Conservation (phyloP, 2,329 filamentous ascomycete species). For the Epichloe gansuensis region DNA sequence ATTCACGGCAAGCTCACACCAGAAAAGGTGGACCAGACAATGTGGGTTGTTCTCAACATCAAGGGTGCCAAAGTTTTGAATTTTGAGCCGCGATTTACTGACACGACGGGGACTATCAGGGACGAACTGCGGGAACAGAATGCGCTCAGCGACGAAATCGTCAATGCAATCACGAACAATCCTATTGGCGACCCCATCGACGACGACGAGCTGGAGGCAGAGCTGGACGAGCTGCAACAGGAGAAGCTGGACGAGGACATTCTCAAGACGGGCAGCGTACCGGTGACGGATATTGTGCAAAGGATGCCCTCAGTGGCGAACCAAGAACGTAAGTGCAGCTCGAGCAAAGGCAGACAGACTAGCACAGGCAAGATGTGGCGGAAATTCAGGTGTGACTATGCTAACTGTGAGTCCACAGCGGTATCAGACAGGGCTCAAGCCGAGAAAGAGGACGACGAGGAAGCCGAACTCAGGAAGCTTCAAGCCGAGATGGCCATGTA, state of each 20-base stretch:
- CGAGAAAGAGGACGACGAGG: conserved; percentile 79
- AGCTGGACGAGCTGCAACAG: conserved; percentile 79
- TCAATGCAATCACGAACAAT: conserved; percentile 65
- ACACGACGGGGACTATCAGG: conserved; percentile 33
- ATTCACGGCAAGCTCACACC: conserved; percentile 87
- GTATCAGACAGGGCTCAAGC: conserved; percentile 26
- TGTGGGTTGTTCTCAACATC: conserved; percentile 45
- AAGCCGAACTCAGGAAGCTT: conserved; percentile 83
- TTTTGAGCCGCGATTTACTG: neutral
- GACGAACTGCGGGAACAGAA: conserved; percentile 86
- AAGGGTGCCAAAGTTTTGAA: too few relatives aligned
- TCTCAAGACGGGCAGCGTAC: conserved; percentile 75
- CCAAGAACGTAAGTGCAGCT: conserved; percentile 54
- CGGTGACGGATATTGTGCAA: conserved; percentile 65
- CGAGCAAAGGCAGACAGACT: neutral
- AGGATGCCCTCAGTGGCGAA: conserved; percentile 63
- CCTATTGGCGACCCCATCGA: conserved; percentile 58
- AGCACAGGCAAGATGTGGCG: neutral
- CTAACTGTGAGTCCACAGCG: conserved; percentile 13
- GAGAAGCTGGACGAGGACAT: conserved; percentile 89
- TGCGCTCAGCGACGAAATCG: conserved; percentile 85
- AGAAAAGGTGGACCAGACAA: conserved; percentile 88
- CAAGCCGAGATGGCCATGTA: conserved; percentile 97
- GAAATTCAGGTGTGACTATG: neutral
- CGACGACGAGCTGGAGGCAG: conserved; percentile 74